These are phyloP conservation scores for Pholiota microspora DNA, from an alignment of 768 basidiomycete genomes.

Conservation along the genomic window DNA sequence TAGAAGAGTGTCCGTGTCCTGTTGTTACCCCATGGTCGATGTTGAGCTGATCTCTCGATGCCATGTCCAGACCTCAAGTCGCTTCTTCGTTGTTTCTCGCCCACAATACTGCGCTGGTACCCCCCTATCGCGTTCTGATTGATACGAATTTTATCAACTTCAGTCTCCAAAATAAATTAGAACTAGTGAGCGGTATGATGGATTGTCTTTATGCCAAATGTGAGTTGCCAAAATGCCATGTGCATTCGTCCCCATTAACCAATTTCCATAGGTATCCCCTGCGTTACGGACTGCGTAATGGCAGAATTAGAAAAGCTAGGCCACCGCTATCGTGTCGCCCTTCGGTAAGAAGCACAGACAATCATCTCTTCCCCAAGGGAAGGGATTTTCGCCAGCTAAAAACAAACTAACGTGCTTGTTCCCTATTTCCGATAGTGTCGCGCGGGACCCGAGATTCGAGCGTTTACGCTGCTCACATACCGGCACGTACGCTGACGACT, in stretches of 20 bases:
- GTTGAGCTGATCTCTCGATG: background rate
- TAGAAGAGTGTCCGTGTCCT: constrained; percentile 67
- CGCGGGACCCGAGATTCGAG: constrained; percentile 96
- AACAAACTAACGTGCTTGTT: constrained; percentile 2
- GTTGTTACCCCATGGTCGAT: constrained; percentile 7
- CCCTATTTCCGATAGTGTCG: constrained; percentile 59
- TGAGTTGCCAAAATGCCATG: constrained; percentile 34
- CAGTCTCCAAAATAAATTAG: constrained; percentile 95
- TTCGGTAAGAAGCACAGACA: constrained; percentile 61
- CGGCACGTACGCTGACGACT: constrained; percentile 99
- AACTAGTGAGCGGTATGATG: constrained; percentile 98
- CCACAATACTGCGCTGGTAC: constrained; percentile 94
- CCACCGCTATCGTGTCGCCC: constrained; percentile 89
- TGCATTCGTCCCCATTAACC: background rate
- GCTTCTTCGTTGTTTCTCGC: constrained; percentile 93
- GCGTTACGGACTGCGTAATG: constrained; percentile 99
- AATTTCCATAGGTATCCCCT: constrained; percentile 77
- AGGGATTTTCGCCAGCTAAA: background rate
- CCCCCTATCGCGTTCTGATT: constrained; percentile 95
- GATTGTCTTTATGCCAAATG: constrained; percentile 98
- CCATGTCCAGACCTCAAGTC: constrained; percentile 61
- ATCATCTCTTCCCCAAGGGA: background rate
- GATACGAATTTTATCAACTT: constrained; percentile 99
- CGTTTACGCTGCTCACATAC: constrained; percentile 88
- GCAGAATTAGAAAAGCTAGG: constrained; percentile 98